phyloP scores from a whole-genome alignment of 2,329 filamentous ascomycete species.

The Botrytis deweyae region DNA sequence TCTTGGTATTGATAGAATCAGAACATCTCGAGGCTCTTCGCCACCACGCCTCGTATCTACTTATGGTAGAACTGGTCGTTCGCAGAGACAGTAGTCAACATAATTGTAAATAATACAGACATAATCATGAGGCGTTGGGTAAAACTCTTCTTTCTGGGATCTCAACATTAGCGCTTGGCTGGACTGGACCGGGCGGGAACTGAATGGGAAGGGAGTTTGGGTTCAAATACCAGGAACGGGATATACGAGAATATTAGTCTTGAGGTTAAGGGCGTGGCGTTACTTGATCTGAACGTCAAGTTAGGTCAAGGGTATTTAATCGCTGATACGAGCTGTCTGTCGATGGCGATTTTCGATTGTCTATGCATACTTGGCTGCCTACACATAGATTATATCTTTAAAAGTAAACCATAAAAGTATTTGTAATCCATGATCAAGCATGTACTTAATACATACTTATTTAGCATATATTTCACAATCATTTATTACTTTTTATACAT shows the following conservation, averaged over 20 bases:
- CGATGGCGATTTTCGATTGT: background rate
- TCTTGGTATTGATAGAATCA: conserved; percentile 30
- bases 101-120: background rate
- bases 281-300: background rate
- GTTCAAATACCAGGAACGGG: conserved; percentile 3
- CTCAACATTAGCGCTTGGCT: conserved; percentile 16
- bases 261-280: background rate
- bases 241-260: background rate
- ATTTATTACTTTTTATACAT: background rate
- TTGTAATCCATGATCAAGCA: background rate
- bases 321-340: background rate
- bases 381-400: background rate
- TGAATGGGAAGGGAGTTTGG: conserved; percentile 3
- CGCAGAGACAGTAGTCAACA: conserved; percentile 29
- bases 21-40: conserved; percentile 34
- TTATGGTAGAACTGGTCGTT: conserved; percentile 28
- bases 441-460: background rate
- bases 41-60: conserved; percentile 31
- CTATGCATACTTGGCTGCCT: background rate
- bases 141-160: conserved; percentile 17
- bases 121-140: conserved; percentile 14
- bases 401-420: background rate
- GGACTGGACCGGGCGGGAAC: background rate
- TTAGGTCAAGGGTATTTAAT: background rate
- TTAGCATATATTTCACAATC: background rate